Conservation (phyloP, 495 filamentous ascomycete species). For the Annulohypoxylon maeteangense region DNA sequence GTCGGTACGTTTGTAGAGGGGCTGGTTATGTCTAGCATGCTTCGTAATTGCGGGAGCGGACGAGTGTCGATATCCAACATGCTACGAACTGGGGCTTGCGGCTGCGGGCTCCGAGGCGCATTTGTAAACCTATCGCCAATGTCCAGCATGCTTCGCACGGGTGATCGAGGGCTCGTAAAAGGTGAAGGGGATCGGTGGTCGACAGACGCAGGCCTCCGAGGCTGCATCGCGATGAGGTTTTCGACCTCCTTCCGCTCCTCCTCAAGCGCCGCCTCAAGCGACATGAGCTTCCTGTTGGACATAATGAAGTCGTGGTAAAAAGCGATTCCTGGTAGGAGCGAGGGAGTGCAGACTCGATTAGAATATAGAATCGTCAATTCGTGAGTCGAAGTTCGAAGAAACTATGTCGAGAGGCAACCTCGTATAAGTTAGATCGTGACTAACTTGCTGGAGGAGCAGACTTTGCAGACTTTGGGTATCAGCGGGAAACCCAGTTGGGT, state of each 20-base stretch:
- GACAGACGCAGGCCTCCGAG: constrained; percentile 51
- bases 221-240: constrained; percentile 62
- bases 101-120: constrained; percentile 42
- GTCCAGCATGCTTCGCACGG: constrained; percentile 66
- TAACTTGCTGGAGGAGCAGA: neutral
- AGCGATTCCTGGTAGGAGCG: neutral
- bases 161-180: constrained; percentile 61
- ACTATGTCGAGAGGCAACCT: constrained; percentile 3
- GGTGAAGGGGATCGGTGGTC: constrained; percentile 58
- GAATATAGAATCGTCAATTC: constrained; percentile 12
- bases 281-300: constrained; percentile 58
- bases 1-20: constrained; percentile 35
- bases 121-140: constrained; percentile 54
- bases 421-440: neutral
- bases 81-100: constrained; percentile 63
- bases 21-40: constrained; percentile 56
- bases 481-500: neutral
- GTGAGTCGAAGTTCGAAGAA: neutral
- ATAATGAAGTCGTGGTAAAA: constrained; percentile 17
- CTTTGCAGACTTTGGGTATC: neutral
- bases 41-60: constrained; percentile 50
- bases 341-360: neutral
- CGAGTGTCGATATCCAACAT: constrained; percentile 67
- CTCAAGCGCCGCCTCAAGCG: constrained; percentile 76
- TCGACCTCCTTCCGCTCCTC: constrained; percentile 78